phyloP scores from a whole-genome alignment of 768 basidiomycete genomes.

The Nevesoporus exiguus region DNA sequence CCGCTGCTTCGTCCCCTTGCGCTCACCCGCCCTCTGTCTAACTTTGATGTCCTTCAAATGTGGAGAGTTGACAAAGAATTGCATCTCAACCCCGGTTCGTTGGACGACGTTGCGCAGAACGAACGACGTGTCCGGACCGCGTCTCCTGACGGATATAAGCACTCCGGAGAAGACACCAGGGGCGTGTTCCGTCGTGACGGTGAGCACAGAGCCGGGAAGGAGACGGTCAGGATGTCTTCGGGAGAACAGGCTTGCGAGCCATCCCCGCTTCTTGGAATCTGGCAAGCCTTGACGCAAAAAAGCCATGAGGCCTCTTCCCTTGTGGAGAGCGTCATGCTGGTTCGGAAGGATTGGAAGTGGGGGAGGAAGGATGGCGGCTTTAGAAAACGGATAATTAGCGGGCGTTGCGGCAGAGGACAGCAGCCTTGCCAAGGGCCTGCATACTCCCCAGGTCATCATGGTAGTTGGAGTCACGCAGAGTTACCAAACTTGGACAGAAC shows the following conservation, averaged over 20 bases:
- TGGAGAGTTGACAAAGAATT: conserved; percentile 83
- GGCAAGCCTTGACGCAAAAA: conserved; percentile 64
- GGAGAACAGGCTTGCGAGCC: conserved; percentile 70
- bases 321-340: conserved; percentile 45
- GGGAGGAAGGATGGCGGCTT: conserved; percentile 53
- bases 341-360: conserved; percentile 36
- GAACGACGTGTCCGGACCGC: conserved; percentile 87
- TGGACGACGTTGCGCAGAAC: conserved; percentile 86
- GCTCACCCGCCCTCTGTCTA: conserved; percentile 53
- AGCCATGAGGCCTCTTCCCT: conserved; percentile 78
- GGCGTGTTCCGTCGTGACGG: conserved; percentile 71
- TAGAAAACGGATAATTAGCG: conserved; percentile 67
- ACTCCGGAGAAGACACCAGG: conserved; percentile 88
- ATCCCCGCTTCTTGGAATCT: conserved; percentile 62
- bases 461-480: neutral
- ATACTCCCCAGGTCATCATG: conserved; percentile 13
- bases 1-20: conserved; percentile 53
- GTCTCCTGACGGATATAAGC: conserved; percentile 75
- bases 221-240: conserved; percentile 65
- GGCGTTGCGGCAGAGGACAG: conserved; percentile 22
- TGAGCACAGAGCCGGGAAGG: conserved; percentile 81
- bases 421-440: conserved; percentile 16
- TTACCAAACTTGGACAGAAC: conserved; percentile 14
- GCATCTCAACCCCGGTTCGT: conserved; percentile 90
- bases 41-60: conserved; percentile 85